Evolutionary conservation across 2,329 filamentous ascomycete genomes (phyloP), one percentile per base, ranked within the genome.

Genomic region (Phialophora expanda): DNA sequence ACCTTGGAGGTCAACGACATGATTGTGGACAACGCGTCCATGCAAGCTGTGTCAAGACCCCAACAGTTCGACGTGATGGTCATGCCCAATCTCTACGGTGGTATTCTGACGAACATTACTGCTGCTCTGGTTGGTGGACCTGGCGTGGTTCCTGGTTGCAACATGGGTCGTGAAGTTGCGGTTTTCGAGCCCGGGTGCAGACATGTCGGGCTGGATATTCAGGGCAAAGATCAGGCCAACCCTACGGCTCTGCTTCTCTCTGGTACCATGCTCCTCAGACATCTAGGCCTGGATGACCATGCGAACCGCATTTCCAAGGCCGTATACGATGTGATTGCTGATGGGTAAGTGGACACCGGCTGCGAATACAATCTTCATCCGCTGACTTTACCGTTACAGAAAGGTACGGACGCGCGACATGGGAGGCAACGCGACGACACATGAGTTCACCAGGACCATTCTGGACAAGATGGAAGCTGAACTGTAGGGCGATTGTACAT

Each of bases 31-130:
- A 99, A 99, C 82, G 95, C 95, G 76, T 96, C 92, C 77, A 99
- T 99, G 95, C 95, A 99, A 86, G 96, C 93, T 78, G 95, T 99
- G 74, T 93, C 92, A 73, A 87, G 88, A 73, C 95, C 95, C 69
- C 95, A 98, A 84, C 95, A 99, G 83, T 99, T 99, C 79, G 95
- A 99, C 80, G 95, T 99, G 75, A 92, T 99, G 90, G 95, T 99
- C 80, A 98, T 98, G 93, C 95, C 95, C 76, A 99, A 99, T 86
- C 84, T 71, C 56, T 71, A 71, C 69, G 69, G 69, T 24, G 93
- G 94, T 79, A 99, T 99, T 76, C 86, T 99, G 73, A 98, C 95
- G 84, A 99, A 99, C 87, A 96, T 99, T 76, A 94, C 93, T 74
- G 94, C 95, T 75, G 95, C 94, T 71, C 91, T 99, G 46, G 95